phyloP scores from a whole-genome alignment of 768 basidiomycete genomes.

The Kwoniella dendrophila region DNA sequence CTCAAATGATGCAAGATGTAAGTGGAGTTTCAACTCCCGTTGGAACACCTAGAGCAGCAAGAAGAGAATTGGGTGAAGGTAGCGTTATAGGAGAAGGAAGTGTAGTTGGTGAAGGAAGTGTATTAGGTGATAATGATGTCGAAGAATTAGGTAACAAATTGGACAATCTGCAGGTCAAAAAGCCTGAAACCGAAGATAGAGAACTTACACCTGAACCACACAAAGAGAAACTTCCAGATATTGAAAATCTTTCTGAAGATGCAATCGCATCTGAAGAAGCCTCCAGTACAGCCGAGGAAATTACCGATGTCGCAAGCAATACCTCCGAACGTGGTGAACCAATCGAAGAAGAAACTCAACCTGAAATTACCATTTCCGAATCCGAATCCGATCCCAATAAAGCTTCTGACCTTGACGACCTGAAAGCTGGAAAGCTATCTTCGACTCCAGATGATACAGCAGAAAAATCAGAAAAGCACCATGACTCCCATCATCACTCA shows the following conservation, averaged over 20 bases:
- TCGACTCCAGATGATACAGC: too few relatives aligned
- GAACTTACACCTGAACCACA: constrained; percentile 29
- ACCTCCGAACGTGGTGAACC: background rate
- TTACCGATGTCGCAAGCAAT: constrained; percentile 3
- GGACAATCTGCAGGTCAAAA: constrained; percentile 17
- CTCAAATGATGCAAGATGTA: constrained; percentile 43
- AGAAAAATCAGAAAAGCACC: constrained; percentile 2
- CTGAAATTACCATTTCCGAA: background rate
- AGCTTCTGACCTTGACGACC: constrained; percentile 16
- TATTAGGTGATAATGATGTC: constrained; percentile 22
- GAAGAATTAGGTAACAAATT: constrained; percentile 21
- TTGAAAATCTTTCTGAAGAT: background rate
- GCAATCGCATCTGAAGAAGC: background rate
- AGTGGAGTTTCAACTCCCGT: constrained; percentile 45
- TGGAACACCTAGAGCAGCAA: constrained; percentile 41
- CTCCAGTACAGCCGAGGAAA: background rate
- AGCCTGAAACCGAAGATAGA: constrained; percentile 14
- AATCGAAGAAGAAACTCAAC: background rate
- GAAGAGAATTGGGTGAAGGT: constrained; percentile 35
- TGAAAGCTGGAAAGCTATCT: constrained; percentile 16
- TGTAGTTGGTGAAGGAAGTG: constrained; percentile 26
- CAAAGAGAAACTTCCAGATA: constrained; percentile 1
- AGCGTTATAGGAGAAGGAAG: constrained; percentile 23
- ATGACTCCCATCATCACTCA: background rate
- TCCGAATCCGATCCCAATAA: constrained; percentile 4